These are phyloP conservation scores for Tricholoma terreum DNA, from an alignment of 768 basidiomycete species.

Conservation along the genomic window DNA sequence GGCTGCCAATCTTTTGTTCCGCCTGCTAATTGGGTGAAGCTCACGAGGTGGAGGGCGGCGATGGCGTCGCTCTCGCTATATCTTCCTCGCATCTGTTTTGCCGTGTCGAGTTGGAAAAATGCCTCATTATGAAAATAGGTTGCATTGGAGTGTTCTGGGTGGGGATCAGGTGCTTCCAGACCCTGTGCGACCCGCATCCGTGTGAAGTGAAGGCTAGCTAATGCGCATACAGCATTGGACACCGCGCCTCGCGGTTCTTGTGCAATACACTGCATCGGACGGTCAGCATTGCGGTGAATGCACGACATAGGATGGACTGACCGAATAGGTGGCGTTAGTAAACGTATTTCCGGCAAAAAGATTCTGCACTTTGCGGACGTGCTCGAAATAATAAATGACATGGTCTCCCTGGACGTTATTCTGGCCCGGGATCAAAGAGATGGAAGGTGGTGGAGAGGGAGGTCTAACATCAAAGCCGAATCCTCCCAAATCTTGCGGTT, in stretches of 20 bases:
- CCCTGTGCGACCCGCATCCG: conserved; percentile 61
- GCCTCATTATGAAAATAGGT: conserved; percentile 69
- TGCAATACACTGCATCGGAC: conserved; percentile 44
- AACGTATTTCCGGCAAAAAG: conserved; percentile 61
- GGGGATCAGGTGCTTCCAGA: conserved; percentile 50
- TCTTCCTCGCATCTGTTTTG: conserved; percentile 49
- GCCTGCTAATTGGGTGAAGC: conserved; percentile 69
- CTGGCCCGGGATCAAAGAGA: conserved; percentile 31
- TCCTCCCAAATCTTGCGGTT: conserved; percentile 27
- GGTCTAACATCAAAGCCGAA: conserved; percentile 33
- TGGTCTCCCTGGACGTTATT: conserved; percentile 50
- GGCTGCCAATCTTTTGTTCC: conserved; percentile 67
- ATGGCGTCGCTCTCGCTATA: conserved; percentile 70
- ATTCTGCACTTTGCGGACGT: conserved; percentile 65
- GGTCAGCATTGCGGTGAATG: conserved; percentile 7
- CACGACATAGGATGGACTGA: conserved; percentile 34
- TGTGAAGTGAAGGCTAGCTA: conserved; percentile 67
- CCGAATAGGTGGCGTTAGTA: conserved; percentile 63
- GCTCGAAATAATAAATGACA: conserved; percentile 72
- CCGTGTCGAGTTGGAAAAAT: conserved; percentile 54
- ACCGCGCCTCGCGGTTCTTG: conserved; percentile 69
- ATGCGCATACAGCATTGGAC: conserved; percentile 71
- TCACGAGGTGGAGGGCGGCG: conserved; percentile 75
- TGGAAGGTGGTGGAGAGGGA: conserved; percentile 20
- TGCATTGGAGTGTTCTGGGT: conserved; percentile 55